A percentile compares a stretch with the other conserved stretches of the same genome.
phyloP scores from a whole-genome alignment of 1,284 basidiomycete species.

The Leccinum griseonigrum region DNA sequence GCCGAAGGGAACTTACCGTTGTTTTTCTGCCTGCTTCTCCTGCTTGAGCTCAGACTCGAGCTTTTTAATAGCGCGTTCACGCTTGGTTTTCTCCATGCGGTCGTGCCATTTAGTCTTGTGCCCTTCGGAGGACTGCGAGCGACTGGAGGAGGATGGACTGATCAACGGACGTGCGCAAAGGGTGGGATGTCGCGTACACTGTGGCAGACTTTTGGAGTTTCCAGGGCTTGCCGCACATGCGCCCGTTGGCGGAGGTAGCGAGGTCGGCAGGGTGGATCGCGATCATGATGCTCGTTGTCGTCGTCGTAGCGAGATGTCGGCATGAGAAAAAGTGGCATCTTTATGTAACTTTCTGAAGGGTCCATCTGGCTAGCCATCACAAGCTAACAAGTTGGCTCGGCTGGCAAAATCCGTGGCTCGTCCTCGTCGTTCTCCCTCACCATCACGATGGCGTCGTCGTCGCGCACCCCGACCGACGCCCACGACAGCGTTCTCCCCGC shows the following conservation, averaged over 20 bases:
- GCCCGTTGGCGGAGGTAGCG: slow-evolving; percentile 55
- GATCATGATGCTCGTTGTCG: background rate
- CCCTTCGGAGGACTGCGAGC: slow-evolving; percentile 63
- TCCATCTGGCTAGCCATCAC: slow-evolving; percentile 2
- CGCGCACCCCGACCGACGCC: slow-evolving; percentile 3
- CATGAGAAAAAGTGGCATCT: slow-evolving; percentile 21
- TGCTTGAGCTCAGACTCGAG: slow-evolving; percentile 70
- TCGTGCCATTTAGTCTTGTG: slow-evolving; percentile 69
- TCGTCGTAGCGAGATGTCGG: background rate
- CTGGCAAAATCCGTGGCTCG: background rate
- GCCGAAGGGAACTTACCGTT: slow-evolving; percentile 42
- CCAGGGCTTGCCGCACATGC: slow-evolving; percentile 68
- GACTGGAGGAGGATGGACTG: slow-evolving; percentile 39
- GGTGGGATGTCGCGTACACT: slow-evolving; percentile 43
- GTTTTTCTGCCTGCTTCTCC: slow-evolving; percentile 67
- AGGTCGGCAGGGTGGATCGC: slow-evolving; percentile 34
- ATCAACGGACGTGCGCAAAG: slow-evolving; percentile 7
- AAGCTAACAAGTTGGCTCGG: background rate
- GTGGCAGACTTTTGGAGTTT: slow-evolving; percentile 60
- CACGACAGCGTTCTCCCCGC: slow-evolving; percentile 29
- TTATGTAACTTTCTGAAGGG: slow-evolving; percentile 23
- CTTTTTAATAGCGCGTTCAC: slow-evolving; percentile 66
- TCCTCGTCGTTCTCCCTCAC: background rate
- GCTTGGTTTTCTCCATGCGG: slow-evolving; percentile 66
- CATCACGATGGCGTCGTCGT: slow-evolving; percentile 16